Evolutionary conservation across 2,329 filamentous ascomycete genomes (phyloP).

Genomic region (Ceratocystis ficicola): DNA sequence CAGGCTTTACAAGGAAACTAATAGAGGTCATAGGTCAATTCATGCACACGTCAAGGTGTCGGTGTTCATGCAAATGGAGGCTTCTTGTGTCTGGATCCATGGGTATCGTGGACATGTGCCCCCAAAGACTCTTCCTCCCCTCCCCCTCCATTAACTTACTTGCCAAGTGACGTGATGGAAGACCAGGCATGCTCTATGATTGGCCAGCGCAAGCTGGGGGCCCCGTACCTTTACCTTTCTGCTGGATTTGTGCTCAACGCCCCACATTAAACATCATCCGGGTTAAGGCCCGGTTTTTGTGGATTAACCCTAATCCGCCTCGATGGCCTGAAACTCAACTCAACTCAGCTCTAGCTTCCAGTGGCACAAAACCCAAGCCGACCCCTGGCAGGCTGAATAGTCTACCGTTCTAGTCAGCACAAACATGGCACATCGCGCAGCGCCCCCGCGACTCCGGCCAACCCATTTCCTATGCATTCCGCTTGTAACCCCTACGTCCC

Average conservation of each 20-base stretch:
- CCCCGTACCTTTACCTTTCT: not conserved
- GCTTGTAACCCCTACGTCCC: conserved; percentile 49
- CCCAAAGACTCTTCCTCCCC: too few relatives aligned
- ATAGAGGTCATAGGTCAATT: too few relatives aligned
- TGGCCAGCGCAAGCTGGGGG: not conserved
- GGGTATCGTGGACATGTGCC: too few relatives aligned
- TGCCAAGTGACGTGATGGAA: not conserved
- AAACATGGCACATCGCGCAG: not conserved
- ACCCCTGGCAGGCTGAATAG: not conserved
- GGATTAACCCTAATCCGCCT: not conserved
- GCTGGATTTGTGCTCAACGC: not conserved
- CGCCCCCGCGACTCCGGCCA: conserved; percentile 31
- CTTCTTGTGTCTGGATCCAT: too few relatives aligned
- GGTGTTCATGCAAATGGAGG: too few relatives aligned
- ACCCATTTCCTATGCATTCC: conserved; percentile 72
- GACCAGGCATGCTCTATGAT: not conserved
- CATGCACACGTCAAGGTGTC: too few relatives aligned
- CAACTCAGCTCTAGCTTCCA: not conserved
- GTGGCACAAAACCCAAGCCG: not conserved
- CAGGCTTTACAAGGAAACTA: too few relatives aligned
- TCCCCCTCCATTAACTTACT: not conserved
- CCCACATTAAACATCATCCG: not conserved
- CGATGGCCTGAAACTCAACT: not conserved
- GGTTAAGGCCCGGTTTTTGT: not conserved
- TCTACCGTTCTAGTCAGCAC: too few relatives aligned